Conservation (phyloP, 306 rosid species). For the Casuarina cunninghamiana region DNA sequence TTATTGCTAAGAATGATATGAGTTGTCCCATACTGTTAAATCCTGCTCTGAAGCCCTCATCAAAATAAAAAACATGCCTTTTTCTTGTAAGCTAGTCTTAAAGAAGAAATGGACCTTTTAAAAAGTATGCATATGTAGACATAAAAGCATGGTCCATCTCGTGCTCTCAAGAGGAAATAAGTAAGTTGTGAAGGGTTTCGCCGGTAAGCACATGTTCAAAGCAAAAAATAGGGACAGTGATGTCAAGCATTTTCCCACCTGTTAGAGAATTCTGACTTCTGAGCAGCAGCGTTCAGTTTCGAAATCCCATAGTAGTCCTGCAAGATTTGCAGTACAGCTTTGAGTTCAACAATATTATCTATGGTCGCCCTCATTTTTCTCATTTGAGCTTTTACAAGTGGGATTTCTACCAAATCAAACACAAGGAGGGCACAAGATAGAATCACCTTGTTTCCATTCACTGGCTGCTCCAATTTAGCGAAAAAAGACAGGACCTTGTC, state of each 20-base stretch:
- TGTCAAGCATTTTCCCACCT: conserved; percentile 43
- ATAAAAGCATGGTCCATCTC: not conserved
- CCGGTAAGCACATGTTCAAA: not conserved
- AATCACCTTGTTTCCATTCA: conserved; percentile 28
- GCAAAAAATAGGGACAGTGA: not conserved
- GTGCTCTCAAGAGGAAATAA: not conserved
- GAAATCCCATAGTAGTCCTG: conserved; percentile 55
- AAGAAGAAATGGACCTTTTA: too few relatives aligned
- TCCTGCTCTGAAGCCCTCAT: too few relatives aligned
- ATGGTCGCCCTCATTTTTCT: conserved; percentile 4
- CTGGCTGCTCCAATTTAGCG: conserved; percentile 48
- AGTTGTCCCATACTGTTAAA: too few relatives aligned
- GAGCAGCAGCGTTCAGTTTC: conserved; percentile 56
- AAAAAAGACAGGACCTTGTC: conserved; percentile 66
- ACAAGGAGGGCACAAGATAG: not conserved
- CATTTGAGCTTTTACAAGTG: conserved; percentile 10
- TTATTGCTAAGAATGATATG: too few relatives aligned
- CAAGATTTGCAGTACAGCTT: conserved; percentile 1
- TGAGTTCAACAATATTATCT: conserved; percentile 22
- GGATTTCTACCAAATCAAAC: not conserved
- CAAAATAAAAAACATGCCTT: too few relatives aligned
- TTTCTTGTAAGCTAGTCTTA: too few relatives aligned
- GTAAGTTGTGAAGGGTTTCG: not conserved
- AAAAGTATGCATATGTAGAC: not conserved
- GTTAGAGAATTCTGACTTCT: conserved; percentile 58